These are phyloP conservation scores for Tuber calosporum DNA, from an alignment of 495 filamentous ascomycete genomes.

Conservation along the genomic window DNA sequence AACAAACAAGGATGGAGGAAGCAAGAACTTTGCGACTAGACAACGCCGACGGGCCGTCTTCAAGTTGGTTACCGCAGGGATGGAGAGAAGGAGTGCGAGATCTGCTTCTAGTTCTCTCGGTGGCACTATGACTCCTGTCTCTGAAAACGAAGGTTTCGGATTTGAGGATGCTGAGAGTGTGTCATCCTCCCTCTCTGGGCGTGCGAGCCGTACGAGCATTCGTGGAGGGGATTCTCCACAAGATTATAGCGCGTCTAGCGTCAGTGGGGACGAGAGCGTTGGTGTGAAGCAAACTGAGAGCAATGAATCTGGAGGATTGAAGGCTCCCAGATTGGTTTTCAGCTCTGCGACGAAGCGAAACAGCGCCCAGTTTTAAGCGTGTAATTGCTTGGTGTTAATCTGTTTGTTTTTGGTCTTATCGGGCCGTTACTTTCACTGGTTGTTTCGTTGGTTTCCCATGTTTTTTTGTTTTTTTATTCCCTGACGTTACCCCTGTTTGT, in stretches of 20 bases:
- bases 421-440: constrained; percentile 20
- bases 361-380: constrained; percentile 54
- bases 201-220: constrained; percentile 70
- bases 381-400: constrained; percentile 12
- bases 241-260: constrained; percentile 57
- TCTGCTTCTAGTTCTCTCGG: constrained; percentile 53
- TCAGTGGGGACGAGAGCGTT: constrained; percentile 56
- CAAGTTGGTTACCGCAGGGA: constrained; percentile 81
- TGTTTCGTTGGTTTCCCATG: constrained; percentile 21
- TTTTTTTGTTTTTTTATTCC: constrained; percentile 26
- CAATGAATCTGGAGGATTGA: constrained; percentile 52
- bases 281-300: constrained; percentile 49
- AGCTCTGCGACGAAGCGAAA: constrained; percentile 88
- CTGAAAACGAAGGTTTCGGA: constrained; percentile 68
- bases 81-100: constrained; percentile 68
- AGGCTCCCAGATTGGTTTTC: constrained; percentile 77
- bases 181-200: constrained; percentile 69
- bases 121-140: constrained; percentile 82
- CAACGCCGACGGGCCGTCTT: constrained; percentile 86
- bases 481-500: constrained; percentile 17
- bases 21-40: constrained; percentile 95
- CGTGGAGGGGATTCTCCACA: constrained; percentile 61
- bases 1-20: constrained; percentile 88
- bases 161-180: constrained; percentile 82
- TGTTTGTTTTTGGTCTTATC: constrained; percentile 9